Conservation (phyloP, 768 basidiomycete species). For the Boletus sensibilis region DNA sequence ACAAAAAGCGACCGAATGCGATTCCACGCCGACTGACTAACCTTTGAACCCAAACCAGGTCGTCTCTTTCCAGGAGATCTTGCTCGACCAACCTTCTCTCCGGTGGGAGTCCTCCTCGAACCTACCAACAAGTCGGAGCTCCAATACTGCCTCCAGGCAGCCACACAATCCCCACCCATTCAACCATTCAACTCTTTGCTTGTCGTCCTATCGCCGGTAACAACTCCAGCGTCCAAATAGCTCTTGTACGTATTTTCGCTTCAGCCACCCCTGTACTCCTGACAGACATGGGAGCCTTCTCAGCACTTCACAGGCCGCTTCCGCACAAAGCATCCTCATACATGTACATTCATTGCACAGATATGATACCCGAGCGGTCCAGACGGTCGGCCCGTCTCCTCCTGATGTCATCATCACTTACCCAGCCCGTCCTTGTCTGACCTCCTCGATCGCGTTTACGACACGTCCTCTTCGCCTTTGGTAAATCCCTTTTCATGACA, state of each 20-base stretch:
- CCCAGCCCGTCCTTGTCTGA: background rate
- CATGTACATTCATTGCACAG: background rate
- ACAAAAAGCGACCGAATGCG: too few species aligned
- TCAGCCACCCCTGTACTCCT: background rate
- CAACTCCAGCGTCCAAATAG: too few species aligned
- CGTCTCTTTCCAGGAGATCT: too few species aligned
- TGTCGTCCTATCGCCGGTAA: too few species aligned
- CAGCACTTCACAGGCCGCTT: background rate
- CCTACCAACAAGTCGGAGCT: too few species aligned
- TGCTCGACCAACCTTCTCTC: too few species aligned
- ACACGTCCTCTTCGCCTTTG: background rate
- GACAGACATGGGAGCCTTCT: background rate
- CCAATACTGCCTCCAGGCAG: too few species aligned
- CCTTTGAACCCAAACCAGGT: too few species aligned
- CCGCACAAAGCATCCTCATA: background rate
- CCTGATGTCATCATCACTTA: background rate
- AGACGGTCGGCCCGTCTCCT: background rate
- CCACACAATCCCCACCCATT: background rate
- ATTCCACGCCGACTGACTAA: too few species aligned
- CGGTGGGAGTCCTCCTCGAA: too few species aligned
- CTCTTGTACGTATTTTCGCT: background rate
- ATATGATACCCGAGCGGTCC: background rate
- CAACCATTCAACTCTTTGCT: background rate
- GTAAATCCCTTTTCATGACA: background rate
- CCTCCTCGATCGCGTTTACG: background rate